Conservation (phyloP, 1,284 basidiomycete species). For the Hemileia vastatrix region DNA sequence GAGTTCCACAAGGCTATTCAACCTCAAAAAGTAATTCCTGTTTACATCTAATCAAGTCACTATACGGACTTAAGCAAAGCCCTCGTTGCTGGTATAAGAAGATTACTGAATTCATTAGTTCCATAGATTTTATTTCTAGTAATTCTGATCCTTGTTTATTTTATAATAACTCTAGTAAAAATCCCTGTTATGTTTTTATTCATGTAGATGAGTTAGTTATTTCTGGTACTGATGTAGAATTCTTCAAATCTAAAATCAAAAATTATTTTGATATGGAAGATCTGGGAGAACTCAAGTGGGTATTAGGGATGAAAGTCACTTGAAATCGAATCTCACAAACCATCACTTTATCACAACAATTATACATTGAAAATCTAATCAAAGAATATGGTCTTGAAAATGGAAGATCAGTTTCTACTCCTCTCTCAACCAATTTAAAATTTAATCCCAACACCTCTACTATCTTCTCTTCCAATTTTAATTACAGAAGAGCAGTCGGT, state of each 20-base stretch:
- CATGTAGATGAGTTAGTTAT: background rate
- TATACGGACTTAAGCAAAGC: conserved; percentile 6
- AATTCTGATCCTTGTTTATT: background rate
- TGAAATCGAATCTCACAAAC: too few relatives aligned
- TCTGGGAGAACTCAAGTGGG: background rate
- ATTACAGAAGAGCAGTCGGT: background rate
- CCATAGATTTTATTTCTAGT: background rate
- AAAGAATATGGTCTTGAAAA: background rate
- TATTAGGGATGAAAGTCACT: background rate
- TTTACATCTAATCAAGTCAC: background rate
- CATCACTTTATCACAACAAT: too few relatives aligned
- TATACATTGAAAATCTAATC: background rate
- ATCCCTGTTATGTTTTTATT: background rate
- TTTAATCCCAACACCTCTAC: background rate
- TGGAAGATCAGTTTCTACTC: background rate
- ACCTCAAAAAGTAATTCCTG: background rate
- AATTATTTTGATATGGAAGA: background rate
- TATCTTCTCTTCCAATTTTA: too few relatives aligned
- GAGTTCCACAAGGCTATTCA: background rate
- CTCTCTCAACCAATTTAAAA: background rate
- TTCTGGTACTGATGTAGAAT: background rate
- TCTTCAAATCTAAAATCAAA: background rate
- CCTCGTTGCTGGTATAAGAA: background rate
- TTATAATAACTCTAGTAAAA: background rate
- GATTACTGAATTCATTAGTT: background rate